These are phyloP conservation scores for Eryngium alpinum DNA, from an alignment of 140 eudicot genomes.

Conservation along the genomic window DNA sequence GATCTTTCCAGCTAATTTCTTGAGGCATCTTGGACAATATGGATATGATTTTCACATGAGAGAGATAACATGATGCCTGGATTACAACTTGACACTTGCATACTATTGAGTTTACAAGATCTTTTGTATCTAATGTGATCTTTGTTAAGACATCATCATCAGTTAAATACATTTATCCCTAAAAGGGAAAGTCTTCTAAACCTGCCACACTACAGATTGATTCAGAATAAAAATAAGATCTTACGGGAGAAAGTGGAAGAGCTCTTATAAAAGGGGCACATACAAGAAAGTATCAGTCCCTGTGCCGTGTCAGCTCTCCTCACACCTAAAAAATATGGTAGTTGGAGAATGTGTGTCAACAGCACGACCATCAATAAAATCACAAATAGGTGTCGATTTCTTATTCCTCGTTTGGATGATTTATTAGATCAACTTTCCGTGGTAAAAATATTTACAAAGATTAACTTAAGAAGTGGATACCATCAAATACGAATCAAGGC, in stretches of 20 bases:
- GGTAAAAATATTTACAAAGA: background rate
- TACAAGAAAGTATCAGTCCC: background rate
- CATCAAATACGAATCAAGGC: background rate
- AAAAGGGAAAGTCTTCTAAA: background rate
- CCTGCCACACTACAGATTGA: slow-evolving; percentile 15
- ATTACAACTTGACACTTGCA: slow-evolving; percentile 2
- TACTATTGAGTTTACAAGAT: too few relatives aligned
- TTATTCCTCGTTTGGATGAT: background rate
- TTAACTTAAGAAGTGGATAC: background rate
- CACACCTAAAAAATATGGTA: background rate
- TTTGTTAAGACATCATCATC: too few relatives aligned
- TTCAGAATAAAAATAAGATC: background rate
- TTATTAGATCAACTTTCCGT: background rate
- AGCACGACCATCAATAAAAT: background rate
- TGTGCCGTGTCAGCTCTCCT: background rate
- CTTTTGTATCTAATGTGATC: too few relatives aligned
- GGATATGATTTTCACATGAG: too few relatives aligned
- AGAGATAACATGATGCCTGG: too few relatives aligned
- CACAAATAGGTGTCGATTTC: background rate
- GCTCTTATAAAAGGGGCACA: background rate
- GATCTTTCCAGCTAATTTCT: too few relatives aligned
- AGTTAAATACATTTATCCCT: too few relatives aligned
- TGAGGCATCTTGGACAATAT: too few relatives aligned
- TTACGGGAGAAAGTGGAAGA: background rate
- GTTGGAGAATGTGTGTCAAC: background rate